Evolutionary conservation across 1,139 yeast species (phyloP).

Genomic region (Candida sp.): DNA sequence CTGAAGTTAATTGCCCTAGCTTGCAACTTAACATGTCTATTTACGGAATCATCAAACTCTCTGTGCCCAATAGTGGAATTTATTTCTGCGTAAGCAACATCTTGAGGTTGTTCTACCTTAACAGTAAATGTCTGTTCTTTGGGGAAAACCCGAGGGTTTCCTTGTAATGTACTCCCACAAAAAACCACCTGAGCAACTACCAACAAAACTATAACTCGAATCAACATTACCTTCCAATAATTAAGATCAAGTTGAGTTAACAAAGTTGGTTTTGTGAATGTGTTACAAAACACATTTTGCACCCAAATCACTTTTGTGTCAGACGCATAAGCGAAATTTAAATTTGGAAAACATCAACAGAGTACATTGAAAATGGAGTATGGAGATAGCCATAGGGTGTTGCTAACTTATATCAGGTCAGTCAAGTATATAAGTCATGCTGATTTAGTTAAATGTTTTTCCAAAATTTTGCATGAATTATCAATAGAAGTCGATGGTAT

Average conservation of each 20-base stretch:
- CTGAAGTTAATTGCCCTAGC: too few relatives aligned
- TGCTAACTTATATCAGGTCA: slow-evolving; percentile 44
- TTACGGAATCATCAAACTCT: neutral
- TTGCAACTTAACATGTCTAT: too few relatives aligned
- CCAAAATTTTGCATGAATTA: slow-evolving; percentile 8
- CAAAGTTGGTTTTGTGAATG: neutral
- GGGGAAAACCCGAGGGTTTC: neutral
- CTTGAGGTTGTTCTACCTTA: neutral
- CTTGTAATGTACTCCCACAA: neutral
- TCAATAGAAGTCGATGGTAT: slow-evolving; percentile 2
- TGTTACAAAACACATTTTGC: slow-evolving; percentile 4
- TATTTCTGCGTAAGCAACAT: neutral
- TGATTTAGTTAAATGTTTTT: slow-evolving; percentile 13
- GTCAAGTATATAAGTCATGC: slow-evolving; percentile 17
- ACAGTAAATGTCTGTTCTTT: neutral
- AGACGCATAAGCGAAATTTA: neutral
- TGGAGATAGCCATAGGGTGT: slow-evolving; percentile 35
- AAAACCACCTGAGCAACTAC: neutral
- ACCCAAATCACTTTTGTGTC: slow-evolving; percentile 3
- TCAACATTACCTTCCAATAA: too few relatives aligned
- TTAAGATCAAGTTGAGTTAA: too few relatives aligned
- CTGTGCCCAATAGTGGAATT: too few relatives aligned
- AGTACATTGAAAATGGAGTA: slow-evolving; percentile 2
- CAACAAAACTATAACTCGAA: neutral
- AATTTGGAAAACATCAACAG: slow-evolving; percentile 1